Percentiles rank a stretch among this genome's conserved stretches.
Evolutionary conservation across 1,139 yeast genomes (phyloP).

Genomic region (Blastobotrys persicus): DNA sequence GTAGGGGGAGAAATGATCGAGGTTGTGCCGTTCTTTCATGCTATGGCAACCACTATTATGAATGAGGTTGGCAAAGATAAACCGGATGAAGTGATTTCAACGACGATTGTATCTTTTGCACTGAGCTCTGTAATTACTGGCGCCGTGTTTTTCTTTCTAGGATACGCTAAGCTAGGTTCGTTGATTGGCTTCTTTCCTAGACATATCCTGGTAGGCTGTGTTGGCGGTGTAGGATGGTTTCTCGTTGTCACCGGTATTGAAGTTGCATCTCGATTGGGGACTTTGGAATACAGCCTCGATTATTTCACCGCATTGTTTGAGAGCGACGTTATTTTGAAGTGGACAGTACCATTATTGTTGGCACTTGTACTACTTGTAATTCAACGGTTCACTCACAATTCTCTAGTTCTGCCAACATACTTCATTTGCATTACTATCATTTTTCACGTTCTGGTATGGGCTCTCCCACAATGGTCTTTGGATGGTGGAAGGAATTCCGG

Average conservation of each 20-base stretch:
- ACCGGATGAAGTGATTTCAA: conserved; percentile 68
- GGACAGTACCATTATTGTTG: conserved; percentile 68
- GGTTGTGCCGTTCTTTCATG: conserved; percentile 94
- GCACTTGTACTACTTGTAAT: conserved; percentile 55
- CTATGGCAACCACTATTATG: conserved; percentile 80
- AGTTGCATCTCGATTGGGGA: conserved; percentile 74
- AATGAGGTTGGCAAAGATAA: conserved; percentile 52
- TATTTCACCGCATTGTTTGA: conserved; percentile 25
- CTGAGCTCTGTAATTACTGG: conserved; percentile 85
- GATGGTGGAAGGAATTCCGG: conserved; percentile 65
- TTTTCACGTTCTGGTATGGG: conserved; percentile 65
- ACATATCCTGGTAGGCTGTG: conserved; percentile 93
- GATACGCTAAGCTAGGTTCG: conserved; percentile 76
- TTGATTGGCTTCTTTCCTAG: conserved; percentile 94
- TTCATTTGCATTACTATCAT: conserved; percentile 67
- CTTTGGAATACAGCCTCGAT: conserved; percentile 56
- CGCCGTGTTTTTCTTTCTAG: conserved; percentile 67
- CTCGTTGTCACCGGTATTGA: conserved; percentile 86
- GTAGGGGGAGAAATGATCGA: conserved; percentile 98
- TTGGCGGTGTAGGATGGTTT: conserved; percentile 97
- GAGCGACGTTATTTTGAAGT: conserved; percentile 51
- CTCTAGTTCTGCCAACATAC: conserved; percentile 76
- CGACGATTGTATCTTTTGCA: conserved; percentile 85
- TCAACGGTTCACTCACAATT: conserved; percentile 61
- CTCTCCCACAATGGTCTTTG: conserved; percentile 65